These are phyloP conservation scores for Fusarium sp. DNA, from an alignment of 2,329 filamentous ascomycete genomes.

Conservation along the genomic window DNA sequence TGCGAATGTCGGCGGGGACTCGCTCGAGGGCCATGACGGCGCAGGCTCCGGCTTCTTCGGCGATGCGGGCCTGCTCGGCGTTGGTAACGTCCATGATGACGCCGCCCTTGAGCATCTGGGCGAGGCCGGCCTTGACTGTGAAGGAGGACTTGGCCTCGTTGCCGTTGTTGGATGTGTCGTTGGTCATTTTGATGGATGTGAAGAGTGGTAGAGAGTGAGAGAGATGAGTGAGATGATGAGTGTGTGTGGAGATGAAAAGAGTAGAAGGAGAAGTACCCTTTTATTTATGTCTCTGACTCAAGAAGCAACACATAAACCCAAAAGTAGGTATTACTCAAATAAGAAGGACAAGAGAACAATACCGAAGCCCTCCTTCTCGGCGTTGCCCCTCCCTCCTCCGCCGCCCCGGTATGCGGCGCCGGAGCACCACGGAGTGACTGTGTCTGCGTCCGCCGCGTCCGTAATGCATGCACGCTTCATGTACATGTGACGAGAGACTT, in stretches of 20 bases:
- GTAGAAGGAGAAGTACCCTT: conserved; percentile 1
- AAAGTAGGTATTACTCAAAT: conserved; percentile 19
- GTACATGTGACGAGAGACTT: conserved; percentile 14
- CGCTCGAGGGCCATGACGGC: conserved; percentile 99
- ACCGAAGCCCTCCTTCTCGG: background rate
- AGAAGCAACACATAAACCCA: conserved; percentile 6
- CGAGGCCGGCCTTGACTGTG: conserved; percentile 92
- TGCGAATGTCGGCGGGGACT: conserved; percentile 95
- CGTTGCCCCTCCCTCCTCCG: conserved; percentile 13
- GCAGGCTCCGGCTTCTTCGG: conserved; percentile 93
- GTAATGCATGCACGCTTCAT: conserved; percentile 10
- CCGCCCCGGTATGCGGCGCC: conserved; percentile 31
- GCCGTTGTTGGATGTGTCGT: conserved; percentile 46
- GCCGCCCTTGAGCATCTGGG: conserved; percentile 98
- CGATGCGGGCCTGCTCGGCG: conserved; percentile 93
- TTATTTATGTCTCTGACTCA: conserved; percentile 26
- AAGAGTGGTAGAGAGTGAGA: background rate
- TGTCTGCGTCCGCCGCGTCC: background rate
- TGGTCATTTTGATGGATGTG: conserved; percentile 45
- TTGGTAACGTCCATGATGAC: conserved; percentile 99
- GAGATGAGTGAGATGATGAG: background rate
- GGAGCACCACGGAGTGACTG: conserved; percentile 1
- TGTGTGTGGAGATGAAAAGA: background rate
- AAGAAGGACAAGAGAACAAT: conserved; percentile 19
- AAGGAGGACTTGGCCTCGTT: conserved; percentile 68